phyloP scores from a whole-genome alignment of 2,329 filamentous ascomycete genomes.

The Bipolaris victoriae region DNA sequence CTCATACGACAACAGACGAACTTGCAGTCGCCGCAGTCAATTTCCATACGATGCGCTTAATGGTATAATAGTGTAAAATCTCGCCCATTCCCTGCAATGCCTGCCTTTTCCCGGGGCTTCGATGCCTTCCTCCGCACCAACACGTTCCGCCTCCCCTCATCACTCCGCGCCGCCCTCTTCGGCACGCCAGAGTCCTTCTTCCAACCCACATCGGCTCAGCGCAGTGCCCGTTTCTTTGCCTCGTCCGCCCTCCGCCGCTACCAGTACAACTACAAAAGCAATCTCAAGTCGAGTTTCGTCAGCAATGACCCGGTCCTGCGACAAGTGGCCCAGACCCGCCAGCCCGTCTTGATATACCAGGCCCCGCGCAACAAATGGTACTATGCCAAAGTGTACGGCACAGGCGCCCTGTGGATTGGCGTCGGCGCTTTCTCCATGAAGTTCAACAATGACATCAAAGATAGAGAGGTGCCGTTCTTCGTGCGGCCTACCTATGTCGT shows the following conservation, averaged over 20 bases:
- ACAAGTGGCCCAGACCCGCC: constrained; percentile 36
- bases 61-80: not conserved
- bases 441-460: constrained; percentile 41
- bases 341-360: constrained; percentile 44
- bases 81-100: constrained; percentile 26
- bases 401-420: constrained; percentile 34
- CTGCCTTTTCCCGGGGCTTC: constrained; percentile 41
- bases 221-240: constrained; percentile 32
- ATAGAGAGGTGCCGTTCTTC: constrained; percentile 40
- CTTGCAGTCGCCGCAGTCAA: not conserved
- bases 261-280: constrained; percentile 21
- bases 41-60: constrained; percentile 1
- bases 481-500: constrained; percentile 44
- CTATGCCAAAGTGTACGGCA: constrained; percentile 37
- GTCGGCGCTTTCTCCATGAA: constrained; percentile 39
- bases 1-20: not conserved
- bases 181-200: constrained; percentile 32
- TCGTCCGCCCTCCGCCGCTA: constrained; percentile 34
- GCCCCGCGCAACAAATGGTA: constrained; percentile 37
- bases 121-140: constrained; percentile 34
- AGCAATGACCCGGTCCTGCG: constrained; percentile 44
- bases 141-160: constrained; percentile 41
- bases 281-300: constrained; percentile 22
- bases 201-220: constrained; percentile 18
- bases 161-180: constrained; percentile 42